Conservation (phyloP, 129 eudicot genomes). For the Dittrichia graveolens region DNA sequence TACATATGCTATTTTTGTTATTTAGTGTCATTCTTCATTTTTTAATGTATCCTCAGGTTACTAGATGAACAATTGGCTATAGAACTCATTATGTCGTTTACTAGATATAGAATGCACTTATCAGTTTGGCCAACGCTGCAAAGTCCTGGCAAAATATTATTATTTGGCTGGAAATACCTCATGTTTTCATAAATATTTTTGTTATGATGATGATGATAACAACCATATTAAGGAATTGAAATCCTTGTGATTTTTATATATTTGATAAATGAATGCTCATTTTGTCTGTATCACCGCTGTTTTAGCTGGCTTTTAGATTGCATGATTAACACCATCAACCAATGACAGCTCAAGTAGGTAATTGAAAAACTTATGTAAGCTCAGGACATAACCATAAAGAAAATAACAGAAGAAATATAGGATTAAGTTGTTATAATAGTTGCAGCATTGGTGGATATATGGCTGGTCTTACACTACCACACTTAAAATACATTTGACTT, state of each 20-base stretch:
- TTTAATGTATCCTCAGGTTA: not conserved
- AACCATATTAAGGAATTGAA: too few species aligned
- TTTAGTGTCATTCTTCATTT: not conserved
- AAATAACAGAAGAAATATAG: not conserved
- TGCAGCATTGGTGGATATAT: not conserved
- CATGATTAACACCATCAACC: not conserved
- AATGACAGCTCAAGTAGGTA: not conserved
- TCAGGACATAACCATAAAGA: not conserved
- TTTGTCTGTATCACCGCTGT: not conserved
- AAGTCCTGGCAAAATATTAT: too few species aligned
- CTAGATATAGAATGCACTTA: not conserved
- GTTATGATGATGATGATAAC: too few species aligned
- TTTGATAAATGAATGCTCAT: not conserved
- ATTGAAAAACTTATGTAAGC: not conserved
- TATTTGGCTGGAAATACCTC: too few species aligned
- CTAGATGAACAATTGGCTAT: not conserved
- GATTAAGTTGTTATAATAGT: not conserved
- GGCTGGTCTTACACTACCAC: not conserved
- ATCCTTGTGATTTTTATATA: too few species aligned
- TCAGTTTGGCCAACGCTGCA: not conserved
- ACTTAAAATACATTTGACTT: not conserved
- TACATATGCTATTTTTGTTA: not conserved
- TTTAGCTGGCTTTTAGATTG: conserved; percentile 6
- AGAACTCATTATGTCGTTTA: not conserved
- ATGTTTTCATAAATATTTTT: too few species aligned